Percentiles rank a stretch among this genome's conserved stretches.
Conservation (phyloP, 176 grass and related monocot genomes). For the Cymbopogon citratus region DNA sequence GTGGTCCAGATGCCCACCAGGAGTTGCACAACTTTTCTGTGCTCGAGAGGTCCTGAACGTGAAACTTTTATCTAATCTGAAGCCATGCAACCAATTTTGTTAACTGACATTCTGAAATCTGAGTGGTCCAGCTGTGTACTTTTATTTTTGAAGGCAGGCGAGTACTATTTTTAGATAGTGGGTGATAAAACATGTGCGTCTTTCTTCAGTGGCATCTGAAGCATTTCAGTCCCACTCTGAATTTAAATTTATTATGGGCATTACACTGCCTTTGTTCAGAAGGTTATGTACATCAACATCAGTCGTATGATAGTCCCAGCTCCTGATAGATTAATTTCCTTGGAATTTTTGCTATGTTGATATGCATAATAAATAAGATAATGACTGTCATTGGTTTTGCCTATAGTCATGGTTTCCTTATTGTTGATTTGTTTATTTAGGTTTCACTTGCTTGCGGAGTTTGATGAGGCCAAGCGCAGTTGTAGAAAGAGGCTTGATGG, state of each 20-base stretch:
- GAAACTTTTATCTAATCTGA: slow-evolving; percentile 29
- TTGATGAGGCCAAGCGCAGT: slow-evolving; percentile 87
- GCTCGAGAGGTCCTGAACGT: slow-evolving; percentile 24
- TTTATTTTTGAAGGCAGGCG: slow-evolving; percentile 15
- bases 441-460: slow-evolving; percentile 87
- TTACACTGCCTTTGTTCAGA: too few species aligned
- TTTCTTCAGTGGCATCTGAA: background rate
- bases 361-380: slow-evolving; percentile 17
- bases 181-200: background rate
- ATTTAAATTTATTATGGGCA: background rate
- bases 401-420: background rate
- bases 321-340: background rate
- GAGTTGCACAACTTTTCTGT: slow-evolving; percentile 36
- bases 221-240: slow-evolving; percentile 15
- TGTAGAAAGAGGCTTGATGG: slow-evolving; percentile 95
- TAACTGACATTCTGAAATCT: slow-evolving; percentile 27
- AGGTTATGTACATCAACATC: background rate
- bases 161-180: slow-evolving; percentile 27
- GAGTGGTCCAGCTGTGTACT: slow-evolving; percentile 36
- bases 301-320: background rate
- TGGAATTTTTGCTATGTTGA: background rate
- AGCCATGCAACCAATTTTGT: slow-evolving; percentile 29
- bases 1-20: slow-evolving; percentile 45
- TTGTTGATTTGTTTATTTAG: slow-evolving; percentile 32
- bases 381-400: background rate